Base-by-base conservation (phyloP, 116 monocot species). In the Thalassia testudinum region DNA sequence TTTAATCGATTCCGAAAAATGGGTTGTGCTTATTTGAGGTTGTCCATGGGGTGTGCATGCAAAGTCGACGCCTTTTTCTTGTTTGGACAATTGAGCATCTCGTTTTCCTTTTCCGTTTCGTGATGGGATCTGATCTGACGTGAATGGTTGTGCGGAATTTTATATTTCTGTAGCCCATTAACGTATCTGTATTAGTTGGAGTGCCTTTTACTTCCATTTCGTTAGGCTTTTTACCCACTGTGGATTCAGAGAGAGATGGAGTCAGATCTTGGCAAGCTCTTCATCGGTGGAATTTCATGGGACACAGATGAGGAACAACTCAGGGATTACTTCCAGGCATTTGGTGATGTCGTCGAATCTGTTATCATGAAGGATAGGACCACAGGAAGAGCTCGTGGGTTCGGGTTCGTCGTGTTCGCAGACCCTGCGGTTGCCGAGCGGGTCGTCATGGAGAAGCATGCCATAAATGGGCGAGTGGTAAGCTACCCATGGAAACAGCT, bases 201-300 rank as follows among this genome's bases (percentile, higher is more conserved):
- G 7, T 40, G 11, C 7, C 40, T 8, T 40, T 40, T 40, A 40
- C 40, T 40, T 40, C 40, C 40, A 14, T 8, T 8, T 14, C 40
- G 7, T 40, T 14, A n/a, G n/a, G n/a, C 40, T 40, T 40, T 40
- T 40, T 40, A 40, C 40, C 11, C 14, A 14, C 14, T 40, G 40
- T 8, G 14, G 14, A 14, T 14, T 45, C 15, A 45, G 45, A 45
- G 45, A 45, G n/a, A n/a, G n/a, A 65, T 65, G 65, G 56, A 65
- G 37, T 47, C 65, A 56, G 65, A 65, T 65, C 55, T 56, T 12
- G 65, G 65, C 12, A 65, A 65, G 56, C 56, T 65, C 15, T 65
- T 65, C 21, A 65, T 65, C 23, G 65, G 65, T 0, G 65, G 65
- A n/a, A 65, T 65, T 38, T 65, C 65, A 1, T 65, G 65, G 65